Base-by-base conservation (phyloP, 2,329 filamentous ascomycete genomes). In the Arthrocladium fulminans region DNA sequence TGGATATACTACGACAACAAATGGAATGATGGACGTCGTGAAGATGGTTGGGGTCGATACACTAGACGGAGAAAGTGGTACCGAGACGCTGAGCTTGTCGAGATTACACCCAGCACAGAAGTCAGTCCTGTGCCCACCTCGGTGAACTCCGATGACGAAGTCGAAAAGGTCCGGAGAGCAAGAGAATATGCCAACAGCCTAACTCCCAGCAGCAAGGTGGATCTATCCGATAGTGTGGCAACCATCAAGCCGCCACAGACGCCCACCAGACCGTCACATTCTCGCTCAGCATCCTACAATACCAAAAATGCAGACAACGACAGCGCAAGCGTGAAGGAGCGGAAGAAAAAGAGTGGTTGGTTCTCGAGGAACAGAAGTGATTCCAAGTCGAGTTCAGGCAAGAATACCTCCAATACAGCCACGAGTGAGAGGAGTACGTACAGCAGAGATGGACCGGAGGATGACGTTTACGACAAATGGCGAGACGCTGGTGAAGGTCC, bases 1-100 rank as follows among this genome's bases (percentile, higher is more conserved):
- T 98, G 92, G 92, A 87, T 95, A 30, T 98, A 92, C 66, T 98
- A 96, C 63, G 92, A 98, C 61, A 97, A 90, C 64, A 96, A 94
- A 84, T 98, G 92, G 92, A 83, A 88, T 63, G 84, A 87, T 57
- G 89, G 89, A 15, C 83, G 86, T 13, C 79, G 88, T 51, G 87
- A 86, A 2, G 92, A 98, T 59, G 87, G 89, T 46, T 98, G 92
- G 92, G 86, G 86, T 34, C 81, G 88, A 49, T 98, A 94, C 75
- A 98, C 92, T 0, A 80, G 92, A 12, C 80, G 92, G 19, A 74
- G 92, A 53, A 96, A 97, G 68, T 98, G 92, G 92, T 92, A 88
- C 62, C 85, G 92, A 32, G 92, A 97, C 62, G 92, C 92, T 8
- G 92, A 98, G 68, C 77, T 98, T 2, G 87, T 96, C 27, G 92